phyloP scores from a whole-genome alignment of 2,329 filamentous ascomycete genomes.

The Iodosphaeria phyllophila region DNA sequence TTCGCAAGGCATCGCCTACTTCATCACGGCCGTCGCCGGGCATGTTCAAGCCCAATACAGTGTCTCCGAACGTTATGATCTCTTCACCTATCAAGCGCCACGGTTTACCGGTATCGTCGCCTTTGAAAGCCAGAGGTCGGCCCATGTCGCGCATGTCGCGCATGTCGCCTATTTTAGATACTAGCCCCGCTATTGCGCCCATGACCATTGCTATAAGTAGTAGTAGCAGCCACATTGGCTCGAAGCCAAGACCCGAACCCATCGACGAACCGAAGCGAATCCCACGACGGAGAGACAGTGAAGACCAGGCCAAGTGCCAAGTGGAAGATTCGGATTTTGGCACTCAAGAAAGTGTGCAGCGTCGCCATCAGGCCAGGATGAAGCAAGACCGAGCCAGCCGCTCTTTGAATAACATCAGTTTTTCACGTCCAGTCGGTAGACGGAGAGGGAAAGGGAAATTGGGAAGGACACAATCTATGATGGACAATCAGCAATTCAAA shows the following conservation, averaged over 20 bases:
- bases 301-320: constrained; percentile 6
- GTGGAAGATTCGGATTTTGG: constrained; percentile 10
- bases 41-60: constrained; percentile 20
- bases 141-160: constrained; percentile 24
- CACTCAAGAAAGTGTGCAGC: constrained; percentile 7
- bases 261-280: too few species aligned
- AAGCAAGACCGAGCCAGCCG: constrained; percentile 10
- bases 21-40: constrained; percentile 37
- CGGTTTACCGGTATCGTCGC: constrained; percentile 29
- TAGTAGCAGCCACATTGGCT: not conserved
- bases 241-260: too few species aligned
- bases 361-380: constrained; percentile 9
- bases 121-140: constrained; percentile 28
- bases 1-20: constrained; percentile 27
- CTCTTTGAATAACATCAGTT: constrained; percentile 9
- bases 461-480: too few species aligned
- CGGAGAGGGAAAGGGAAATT: constrained; percentile 4
- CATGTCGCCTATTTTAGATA: constrained; percentile 21
- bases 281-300: too few species aligned
- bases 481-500: too few species aligned
- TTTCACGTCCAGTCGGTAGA: constrained; percentile 6
- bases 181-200: not conserved
- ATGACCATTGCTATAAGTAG: not conserved
- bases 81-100: too few species aligned
- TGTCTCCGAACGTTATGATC: constrained; percentile 22